Evolutionary conservation across 345 rosid genomes (phyloP), one percentile per base, ranked within the genome.

Genomic region (Arabidopsis suecica): DNA sequence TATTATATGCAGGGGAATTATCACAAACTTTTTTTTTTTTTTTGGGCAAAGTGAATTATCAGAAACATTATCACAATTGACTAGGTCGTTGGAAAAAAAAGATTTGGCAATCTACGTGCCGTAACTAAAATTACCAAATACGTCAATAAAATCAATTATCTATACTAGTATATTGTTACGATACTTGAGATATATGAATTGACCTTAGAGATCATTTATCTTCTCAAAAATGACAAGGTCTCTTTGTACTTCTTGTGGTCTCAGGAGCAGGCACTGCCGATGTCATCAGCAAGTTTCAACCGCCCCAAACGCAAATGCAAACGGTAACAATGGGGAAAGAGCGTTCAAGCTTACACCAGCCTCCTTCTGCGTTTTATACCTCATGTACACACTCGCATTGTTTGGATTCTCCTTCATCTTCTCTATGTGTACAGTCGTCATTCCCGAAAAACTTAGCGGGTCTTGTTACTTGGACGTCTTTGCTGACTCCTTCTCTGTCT

Each of bases 391-490:
- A 32, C 9, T 32, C 30, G 6, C 1, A 47, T 0, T 4, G 0
- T 5, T 3, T 3, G 69, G 69, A 65, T 0, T 16, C 11, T 1
- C 0, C 8, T 4, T 9, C 6, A 20, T 18, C 12, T 0, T 20
- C 2, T 49, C 8, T 20, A 18, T 49, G 54, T 8, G 12, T 49
- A 3, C 4, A 20, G 4, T 18, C 11, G 7, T 16, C 22, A 20
- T 20, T 8, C 54, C 4, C 11, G 3, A 18, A 1, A 7, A 0
- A 13, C 5, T 40, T 12, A 40, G 10, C 3, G 44, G 44, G 44
- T 10, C 14, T 9, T 20, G 54, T 49, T 2, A 66, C 60, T 13
- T 66, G 59, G 47, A 66, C 48, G 60, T 66, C 59, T 66, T 67
- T 37, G 60, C 30, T 30, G 60, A 67, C 60, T 67, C 71, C 3